These are phyloP conservation scores for Metschnikowia aberdeeniae DNA, from an alignment of 805 yeast species.

Conservation along the genomic window DNA sequence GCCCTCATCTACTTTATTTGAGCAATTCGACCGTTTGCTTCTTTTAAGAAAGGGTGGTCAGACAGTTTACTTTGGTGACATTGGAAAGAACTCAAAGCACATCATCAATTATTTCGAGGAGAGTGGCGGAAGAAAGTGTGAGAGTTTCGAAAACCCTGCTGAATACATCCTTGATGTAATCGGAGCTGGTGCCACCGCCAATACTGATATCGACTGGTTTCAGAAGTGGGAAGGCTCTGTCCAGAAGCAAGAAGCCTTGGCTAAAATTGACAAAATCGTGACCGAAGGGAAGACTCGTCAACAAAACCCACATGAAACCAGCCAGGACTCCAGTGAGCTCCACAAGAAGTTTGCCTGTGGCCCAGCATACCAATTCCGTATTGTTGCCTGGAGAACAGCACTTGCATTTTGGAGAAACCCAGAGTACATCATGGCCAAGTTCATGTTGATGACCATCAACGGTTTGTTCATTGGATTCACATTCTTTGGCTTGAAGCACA, in stretches of 20 bases:
- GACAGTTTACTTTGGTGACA: slow-evolving; percentile 18
- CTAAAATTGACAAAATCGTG: slow-evolving; percentile 9
- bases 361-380: slow-evolving; percentile 6
- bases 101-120: slow-evolving; percentile 13
- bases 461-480: slow-evolving; percentile 40
- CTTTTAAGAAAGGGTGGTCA: slow-evolving; percentile 30
- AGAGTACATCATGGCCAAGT: slow-evolving; percentile 15
- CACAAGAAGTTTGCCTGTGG: slow-evolving; percentile 10
- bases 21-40: slow-evolving; percentile 59
- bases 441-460: slow-evolving; percentile 34
- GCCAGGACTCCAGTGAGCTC: slow-evolving; percentile 6
- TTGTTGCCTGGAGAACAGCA: slow-evolving; percentile 10
- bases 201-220: slow-evolving; percentile 13
- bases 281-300: slow-evolving; percentile 4
- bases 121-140: slow-evolving; percentile 14
- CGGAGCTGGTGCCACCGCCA: slow-evolving; percentile 19
- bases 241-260: slow-evolving; percentile 8
- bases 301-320: slow-evolving; percentile 2
- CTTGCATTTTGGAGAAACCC: slow-evolving; percentile 17
- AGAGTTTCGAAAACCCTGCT: slow-evolving; percentile 15
- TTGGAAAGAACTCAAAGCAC: slow-evolving; percentile 13
- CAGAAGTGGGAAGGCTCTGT: slow-evolving; percentile 13
- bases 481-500: slow-evolving; percentile 18
- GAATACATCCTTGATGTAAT: slow-evolving; percentile 18
- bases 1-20: slow-evolving; percentile 45